Evolutionary conservation across 1,284 basidiomycete genomes (phyloP).

Genomic region (Sporisorium graminicola): DNA sequence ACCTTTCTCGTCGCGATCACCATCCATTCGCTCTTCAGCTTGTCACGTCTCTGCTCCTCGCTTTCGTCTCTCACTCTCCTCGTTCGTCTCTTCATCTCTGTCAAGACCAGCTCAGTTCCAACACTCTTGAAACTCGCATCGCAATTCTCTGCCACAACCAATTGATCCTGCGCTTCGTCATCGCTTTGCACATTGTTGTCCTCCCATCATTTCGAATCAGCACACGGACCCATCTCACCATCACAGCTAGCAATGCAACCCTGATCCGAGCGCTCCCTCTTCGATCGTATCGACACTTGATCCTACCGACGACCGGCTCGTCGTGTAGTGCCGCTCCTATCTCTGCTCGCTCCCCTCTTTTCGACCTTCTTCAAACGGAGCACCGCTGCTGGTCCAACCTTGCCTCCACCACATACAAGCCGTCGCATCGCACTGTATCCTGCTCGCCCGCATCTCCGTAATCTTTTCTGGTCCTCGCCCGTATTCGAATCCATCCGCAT

Average conservation of each 20-base stretch:
- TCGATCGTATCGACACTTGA: neutral
- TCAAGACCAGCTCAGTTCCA: neutral
- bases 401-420: constrained; percentile 19
- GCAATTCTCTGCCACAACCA: neutral
- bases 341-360: too few relatives aligned
- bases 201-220: neutral
- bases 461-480: neutral
- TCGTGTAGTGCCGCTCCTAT: neutral
- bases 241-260: constrained; percentile 13
- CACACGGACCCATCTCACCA: neutral
- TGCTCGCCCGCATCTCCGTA: neutral
- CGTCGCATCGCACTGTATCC: constrained; percentile 23
- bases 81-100: too few relatives aligned
- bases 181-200: neutral
- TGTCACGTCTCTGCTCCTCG: too few relatives aligned
- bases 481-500: neutral
- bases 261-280: constrained; percentile 3
- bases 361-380: neutral
- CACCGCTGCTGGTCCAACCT: constrained; percentile 25
- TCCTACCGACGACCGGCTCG: constrained; percentile 20
- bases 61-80: too few relatives aligned
- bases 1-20: too few relatives aligned
- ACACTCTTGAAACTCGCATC: neutral
- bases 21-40: too few relatives aligned
- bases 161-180: neutral